Percentiles rank a stretch among this genome's conserved stretches.
phyloP scores from a whole-genome alignment of 345 rosid genomes.

The Eucalyptus cloeziana region DNA sequence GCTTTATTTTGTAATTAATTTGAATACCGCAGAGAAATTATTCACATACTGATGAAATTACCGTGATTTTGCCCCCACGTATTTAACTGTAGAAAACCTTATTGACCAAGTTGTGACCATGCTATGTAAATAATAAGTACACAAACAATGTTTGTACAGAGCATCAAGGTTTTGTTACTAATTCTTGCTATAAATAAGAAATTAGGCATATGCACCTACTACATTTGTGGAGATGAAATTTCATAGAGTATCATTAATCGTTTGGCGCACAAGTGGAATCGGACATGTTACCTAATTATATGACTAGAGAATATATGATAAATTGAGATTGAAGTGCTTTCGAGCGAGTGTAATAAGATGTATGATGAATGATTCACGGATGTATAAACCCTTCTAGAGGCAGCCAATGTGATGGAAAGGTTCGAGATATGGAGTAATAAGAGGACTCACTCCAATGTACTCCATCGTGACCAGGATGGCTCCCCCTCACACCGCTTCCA shows the following conservation, averaged over 20 bases:
- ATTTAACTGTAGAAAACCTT: neutral
- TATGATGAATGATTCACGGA: neutral
- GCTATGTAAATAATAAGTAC: neutral
- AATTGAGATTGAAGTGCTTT: neutral
- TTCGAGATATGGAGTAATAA: neutral
- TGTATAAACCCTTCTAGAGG: neutral
- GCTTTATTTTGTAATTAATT: neutral
- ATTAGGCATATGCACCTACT: neutral
- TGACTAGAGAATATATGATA: neutral
- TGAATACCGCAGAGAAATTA: neutral
- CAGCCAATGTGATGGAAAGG: neutral
- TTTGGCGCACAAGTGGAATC: neutral
- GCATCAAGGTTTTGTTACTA: neutral
- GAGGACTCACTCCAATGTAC: fast-evolving
- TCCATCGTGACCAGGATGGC: fast-evolving
- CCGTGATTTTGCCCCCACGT: neutral
- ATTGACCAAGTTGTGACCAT: neutral
- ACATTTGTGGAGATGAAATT: neutral
- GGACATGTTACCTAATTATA: neutral
- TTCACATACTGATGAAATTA: neutral
- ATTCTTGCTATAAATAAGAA: neutral
- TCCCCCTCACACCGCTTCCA: no score
- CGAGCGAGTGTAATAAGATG: neutral
- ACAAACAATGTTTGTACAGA: fast-evolving
- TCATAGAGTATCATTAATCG: neutral